Evolutionary conservation across 23 red algal genomes (phyloP), one percentile per base, ranked within the genome.

Genomic region (Gracilariopsis chorda): DNA sequence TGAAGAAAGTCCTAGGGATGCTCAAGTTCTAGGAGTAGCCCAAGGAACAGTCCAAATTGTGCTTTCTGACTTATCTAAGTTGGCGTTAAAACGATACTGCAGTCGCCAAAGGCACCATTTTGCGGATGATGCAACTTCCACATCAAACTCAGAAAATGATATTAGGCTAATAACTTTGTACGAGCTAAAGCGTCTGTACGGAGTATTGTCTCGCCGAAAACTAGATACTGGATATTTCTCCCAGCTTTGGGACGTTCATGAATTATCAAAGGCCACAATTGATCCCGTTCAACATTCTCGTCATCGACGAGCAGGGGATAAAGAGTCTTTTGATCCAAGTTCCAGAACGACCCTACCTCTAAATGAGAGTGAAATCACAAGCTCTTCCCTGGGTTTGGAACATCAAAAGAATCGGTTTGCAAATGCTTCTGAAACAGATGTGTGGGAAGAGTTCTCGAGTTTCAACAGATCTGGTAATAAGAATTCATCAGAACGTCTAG

Each of bases 51-150:
- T 89, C 28, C 68, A 89, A 32, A 60, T 89, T 43, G 64, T 77
- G 8, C 85, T 89, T 32, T 89, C 70, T 33, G 85, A 89, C 25
- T 55, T 47, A n/a, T 53, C 85, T 20, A 62, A 51, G 23, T 27
- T 89, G 13, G 85, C 69, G n/a, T 40, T 89, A 19, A 28, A 76
- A 30, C 65, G 85, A 59, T 89, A 89, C 48, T 89, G 85, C 64
- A 36, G 70, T 27, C 28, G 78, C 39, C 46, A 51, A 6, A 9
- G 65, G 46, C 46, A 89, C 44, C 43, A 89, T 46, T 78, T 78
- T 41, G 67, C 58, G 4, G 85, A 89, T 33, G 51, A 32, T 27
- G 39, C 61, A 28, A 37, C 37, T 4, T 21, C 34, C 33, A 28
- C 8, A 64, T 48, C 39, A 9, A 45, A 48, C 41, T 33, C 57